A percentile compares a stretch with the other conserved stretches of the same genome.
Conservation (phyloP, 805 yeast genomes). For the Saccharomyces eubayanus region DNA sequence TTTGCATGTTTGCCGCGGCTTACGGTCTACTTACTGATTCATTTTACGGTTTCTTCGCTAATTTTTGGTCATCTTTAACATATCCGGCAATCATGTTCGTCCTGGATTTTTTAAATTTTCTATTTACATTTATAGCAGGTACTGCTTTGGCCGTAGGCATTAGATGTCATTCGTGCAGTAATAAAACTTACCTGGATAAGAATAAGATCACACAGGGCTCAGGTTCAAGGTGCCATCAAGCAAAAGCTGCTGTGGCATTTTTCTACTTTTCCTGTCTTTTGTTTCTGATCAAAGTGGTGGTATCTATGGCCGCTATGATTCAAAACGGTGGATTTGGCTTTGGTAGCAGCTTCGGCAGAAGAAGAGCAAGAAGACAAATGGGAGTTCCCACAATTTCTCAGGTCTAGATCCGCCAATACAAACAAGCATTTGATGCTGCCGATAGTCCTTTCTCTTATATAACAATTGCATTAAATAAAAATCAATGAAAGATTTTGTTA, state of each 20-base stretch:
- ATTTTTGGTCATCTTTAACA: slow-evolving; percentile 62
- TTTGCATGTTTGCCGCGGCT: slow-evolving; percentile 77
- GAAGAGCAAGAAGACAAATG: slow-evolving; percentile 47
- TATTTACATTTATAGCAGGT: slow-evolving; percentile 91
- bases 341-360: slow-evolving; percentile 24
- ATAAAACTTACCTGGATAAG: slow-evolving; percentile 50
- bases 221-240: slow-evolving; percentile 83
- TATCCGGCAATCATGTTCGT: slow-evolving; percentile 73
- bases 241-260: slow-evolving; percentile 79
- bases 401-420: slow-evolving; percentile 41
- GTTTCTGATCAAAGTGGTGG: slow-evolving; percentile 53
- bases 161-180: slow-evolving; percentile 77
- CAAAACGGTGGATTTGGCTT: slow-evolving; percentile 22
- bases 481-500: background rate
- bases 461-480: background rate
- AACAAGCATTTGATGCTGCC: background rate
- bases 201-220: slow-evolving; percentile 73
- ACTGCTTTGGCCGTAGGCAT: slow-evolving; percentile 89
- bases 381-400: slow-evolving; percentile 89
- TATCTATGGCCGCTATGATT: slow-evolving; percentile 10
- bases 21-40: slow-evolving; percentile 77
- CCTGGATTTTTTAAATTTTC: slow-evolving; percentile 79
- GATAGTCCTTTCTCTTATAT: background rate
- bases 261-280: slow-evolving; percentile 75
- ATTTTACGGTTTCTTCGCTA: slow-evolving; percentile 70